phyloP scores from a whole-genome alignment of 208 protist genomes.

The Trypanosoma platydactyli region DNA sequence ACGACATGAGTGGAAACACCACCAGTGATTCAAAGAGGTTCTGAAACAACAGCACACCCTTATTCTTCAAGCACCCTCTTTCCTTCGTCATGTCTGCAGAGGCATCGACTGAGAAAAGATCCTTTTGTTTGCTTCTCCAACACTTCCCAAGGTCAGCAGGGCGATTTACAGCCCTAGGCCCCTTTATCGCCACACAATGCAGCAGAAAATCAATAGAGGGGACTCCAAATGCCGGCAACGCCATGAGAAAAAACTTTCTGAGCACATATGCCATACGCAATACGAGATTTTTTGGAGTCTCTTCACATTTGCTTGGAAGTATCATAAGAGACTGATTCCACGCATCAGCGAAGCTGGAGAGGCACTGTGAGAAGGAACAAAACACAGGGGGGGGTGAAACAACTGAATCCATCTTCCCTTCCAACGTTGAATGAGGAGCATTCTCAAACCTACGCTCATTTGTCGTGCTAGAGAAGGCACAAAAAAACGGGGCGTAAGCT shows the following conservation, averaged over 20 bases:
- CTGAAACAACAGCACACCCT: conserved; percentile 18
- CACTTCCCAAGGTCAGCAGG: neutral
- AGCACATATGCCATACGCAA: conserved; percentile 21
- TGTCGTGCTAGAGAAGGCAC: neutral
- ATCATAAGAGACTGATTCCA: conserved; percentile 22
- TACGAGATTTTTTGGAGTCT: conserved; percentile 6
- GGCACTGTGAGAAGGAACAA: conserved; percentile 15
- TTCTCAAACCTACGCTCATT: neutral
- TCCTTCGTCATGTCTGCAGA: neutral
- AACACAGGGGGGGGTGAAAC: neutral
- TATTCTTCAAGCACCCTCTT: conserved; percentile 1
- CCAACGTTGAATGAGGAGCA: neutral
- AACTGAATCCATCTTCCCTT: neutral
- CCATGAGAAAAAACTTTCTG: conserved; percentile 20
- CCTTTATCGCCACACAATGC: neutral
- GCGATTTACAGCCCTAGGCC: neutral
- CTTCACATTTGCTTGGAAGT: neutral
- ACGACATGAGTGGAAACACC: conserved; percentile 21
- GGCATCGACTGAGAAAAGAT: conserved; percentile 26
- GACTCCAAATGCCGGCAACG: conserved; percentile 14
- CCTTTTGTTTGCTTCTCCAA: conserved; percentile 3
- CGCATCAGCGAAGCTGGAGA: conserved; percentile 10
- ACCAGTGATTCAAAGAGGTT: conserved; percentile 25
- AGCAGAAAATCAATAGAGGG: conserved; percentile 27
- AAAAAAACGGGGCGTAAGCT: neutral